Percentiles rank a stretch among this genome's conserved stretches.
Conservation (phyloP, 345 rosid genomes). For the Eucalyptus curtisii region DNA sequence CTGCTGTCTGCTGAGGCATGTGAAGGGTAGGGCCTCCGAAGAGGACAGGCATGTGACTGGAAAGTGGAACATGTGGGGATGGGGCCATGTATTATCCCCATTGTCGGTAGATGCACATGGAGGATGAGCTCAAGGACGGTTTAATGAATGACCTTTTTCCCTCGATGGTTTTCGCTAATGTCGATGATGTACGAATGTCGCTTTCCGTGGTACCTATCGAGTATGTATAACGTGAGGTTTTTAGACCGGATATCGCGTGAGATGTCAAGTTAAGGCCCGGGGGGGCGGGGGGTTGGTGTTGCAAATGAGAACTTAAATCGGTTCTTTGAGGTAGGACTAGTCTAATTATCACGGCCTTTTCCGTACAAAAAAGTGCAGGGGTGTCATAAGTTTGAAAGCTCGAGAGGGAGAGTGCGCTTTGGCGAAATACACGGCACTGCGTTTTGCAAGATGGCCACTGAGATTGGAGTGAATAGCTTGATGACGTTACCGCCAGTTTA, state of each 20-base stretch:
- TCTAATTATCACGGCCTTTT: neutral
- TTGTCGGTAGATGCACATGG: neutral
- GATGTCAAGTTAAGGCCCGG: neutral
- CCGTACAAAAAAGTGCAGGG: neutral
- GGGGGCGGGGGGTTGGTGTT: too few species aligned
- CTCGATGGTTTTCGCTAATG: neutral
- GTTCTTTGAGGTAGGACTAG: neutral
- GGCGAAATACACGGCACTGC: neutral
- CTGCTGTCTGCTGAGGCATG: neutral
- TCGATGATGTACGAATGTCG: neutral
- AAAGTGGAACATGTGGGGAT: neutral
- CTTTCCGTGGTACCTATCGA: neutral
- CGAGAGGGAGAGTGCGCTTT: neutral
- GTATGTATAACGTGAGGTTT: neutral
- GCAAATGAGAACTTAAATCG: neutral
- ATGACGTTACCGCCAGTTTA: neutral
- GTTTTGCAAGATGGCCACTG: neutral
- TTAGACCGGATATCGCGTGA: neutral
- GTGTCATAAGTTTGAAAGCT: neutral
- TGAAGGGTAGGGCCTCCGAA: neutral
- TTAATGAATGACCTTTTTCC: neutral
- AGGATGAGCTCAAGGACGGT: neutral
- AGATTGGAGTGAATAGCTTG: neutral
- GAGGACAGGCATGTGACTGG: neutral
- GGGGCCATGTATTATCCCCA: neutral